These are phyloP conservation scores for Rhodotorula sp. DNA, from an alignment of 1,284 basidiomycete genomes.

Conservation along the genomic window DNA sequence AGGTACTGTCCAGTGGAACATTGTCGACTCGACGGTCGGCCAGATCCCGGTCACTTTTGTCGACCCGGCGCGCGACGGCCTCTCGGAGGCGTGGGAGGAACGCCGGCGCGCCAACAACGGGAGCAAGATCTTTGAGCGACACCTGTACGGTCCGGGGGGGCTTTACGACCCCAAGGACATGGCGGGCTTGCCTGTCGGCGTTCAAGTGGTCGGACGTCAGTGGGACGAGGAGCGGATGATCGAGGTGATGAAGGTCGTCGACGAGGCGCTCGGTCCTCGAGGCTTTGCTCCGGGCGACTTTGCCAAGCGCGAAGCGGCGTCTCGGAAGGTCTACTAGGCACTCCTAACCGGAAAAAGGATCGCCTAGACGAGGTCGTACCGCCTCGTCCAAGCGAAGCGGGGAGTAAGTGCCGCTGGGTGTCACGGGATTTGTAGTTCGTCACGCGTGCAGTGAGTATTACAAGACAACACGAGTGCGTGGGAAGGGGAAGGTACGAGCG, in stretches of 20 bases:
- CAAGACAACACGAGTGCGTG: no score
- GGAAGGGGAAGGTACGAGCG: no score
- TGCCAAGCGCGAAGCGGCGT: neutral
- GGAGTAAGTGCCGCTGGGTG: no score
- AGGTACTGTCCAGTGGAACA: slow-evolving; percentile 59
- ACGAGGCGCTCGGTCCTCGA: slow-evolving; percentile 59
- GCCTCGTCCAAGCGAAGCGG: no score
- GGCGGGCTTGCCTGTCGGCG: slow-evolving; percentile 74
- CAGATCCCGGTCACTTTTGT: slow-evolving; percentile 79
- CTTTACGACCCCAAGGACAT: slow-evolving; percentile 69
- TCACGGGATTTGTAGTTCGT: neutral
- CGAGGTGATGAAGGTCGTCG: slow-evolving; percentile 73
- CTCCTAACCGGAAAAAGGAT: neutral
- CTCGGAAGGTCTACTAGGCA: slow-evolving; percentile 10
- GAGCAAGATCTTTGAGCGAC: slow-evolving; percentile 58
- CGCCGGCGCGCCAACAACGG: slow-evolving; percentile 47
- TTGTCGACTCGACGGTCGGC: slow-evolving; percentile 74
- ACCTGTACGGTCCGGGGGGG: slow-evolving; percentile 55
- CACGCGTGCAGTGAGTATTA: no score
- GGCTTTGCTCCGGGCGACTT: slow-evolving; percentile 37
- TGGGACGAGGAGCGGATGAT: slow-evolving; percentile 87
- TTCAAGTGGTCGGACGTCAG: slow-evolving; percentile 73
- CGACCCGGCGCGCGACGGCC: slow-evolving; percentile 60
- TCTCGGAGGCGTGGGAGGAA: slow-evolving; percentile 50
- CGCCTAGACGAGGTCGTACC: neutral